These are phyloP conservation scores for Curvularia verruculosa DNA, from an alignment of 2,329 filamentous ascomycete species.

Conservation along the genomic window DNA sequence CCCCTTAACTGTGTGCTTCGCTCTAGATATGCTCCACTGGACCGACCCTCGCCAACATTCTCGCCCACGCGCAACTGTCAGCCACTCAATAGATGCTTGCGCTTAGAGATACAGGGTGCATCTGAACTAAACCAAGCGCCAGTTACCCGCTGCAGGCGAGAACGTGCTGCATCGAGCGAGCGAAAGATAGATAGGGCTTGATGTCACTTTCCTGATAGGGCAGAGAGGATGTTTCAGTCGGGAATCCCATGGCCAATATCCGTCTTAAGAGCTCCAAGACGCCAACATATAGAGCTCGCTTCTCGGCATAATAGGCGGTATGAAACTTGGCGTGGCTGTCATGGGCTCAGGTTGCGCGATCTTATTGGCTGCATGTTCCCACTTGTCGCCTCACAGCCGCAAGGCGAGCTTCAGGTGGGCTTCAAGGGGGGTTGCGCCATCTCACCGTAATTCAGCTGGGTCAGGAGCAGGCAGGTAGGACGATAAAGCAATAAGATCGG, in stretches of 20 bases:
- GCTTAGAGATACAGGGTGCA: background rate
- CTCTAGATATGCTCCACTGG: constrained; percentile 9
- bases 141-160: background rate
- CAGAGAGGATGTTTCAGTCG: constrained; percentile 10
- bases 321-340: constrained; percentile 9
- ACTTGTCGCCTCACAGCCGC: background rate
- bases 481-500: background rate
- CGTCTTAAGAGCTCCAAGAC: background rate
- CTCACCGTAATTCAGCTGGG: background rate
- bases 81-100: constrained; percentile 10
- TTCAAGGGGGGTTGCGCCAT: background rate
- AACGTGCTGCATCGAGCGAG: constrained; percentile 1
- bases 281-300: constrained; percentile 1
- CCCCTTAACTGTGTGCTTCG: constrained; percentile 6
- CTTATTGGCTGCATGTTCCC: constrained; percentile 1
- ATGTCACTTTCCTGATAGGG: constrained; percentile 22
- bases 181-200: constrained; percentile 6
- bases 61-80: constrained; percentile 15
- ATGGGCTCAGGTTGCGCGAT: background rate
- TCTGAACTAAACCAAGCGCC: background rate
- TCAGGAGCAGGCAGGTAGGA: background rate
- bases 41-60: constrained; percentile 11
- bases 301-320: background rate
- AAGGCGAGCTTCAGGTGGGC: background rate
- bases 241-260: constrained; percentile 14